Evolutionary conservation across 2,329 filamentous ascomycete species (phyloP), one percentile per base, ranked within the genome.

Genomic region (Plectosphaerella plurivora): DNA sequence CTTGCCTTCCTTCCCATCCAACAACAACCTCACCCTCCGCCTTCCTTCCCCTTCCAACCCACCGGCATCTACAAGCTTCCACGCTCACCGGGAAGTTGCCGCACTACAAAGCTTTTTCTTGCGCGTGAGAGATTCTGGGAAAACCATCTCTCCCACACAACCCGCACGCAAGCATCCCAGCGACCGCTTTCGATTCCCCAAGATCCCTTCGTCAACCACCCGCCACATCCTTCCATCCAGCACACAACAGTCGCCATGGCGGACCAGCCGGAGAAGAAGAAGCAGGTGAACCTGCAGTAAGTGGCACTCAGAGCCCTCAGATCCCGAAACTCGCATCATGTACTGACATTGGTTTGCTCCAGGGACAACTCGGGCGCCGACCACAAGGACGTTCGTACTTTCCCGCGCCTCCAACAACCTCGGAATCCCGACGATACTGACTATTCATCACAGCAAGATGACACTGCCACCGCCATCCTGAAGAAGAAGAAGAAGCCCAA

Each of bases 401-500:
- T 46, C 44, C 8, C 16, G 16, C 18, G 24, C 59, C 58, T 59
- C 60, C 45, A 47, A 49, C 52, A 51, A 51, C 53, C 37, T 52
- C 50, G 55, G 59, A 51, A 49, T 25, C 37, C 25, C 48, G 53
- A 60, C 52, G 42, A 62, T 60, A 63, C 68, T 72, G 62, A 77
- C 67, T 54, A 46, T 55, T 8, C 33, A 42, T 45, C 58, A 54
- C 65, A 95, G 86, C 86, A 91, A 65, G 89, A 97, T 71, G 94
- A 96, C 69, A 91, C 87, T 57, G 85, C 94, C 50, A 99, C 94
- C 45, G 94, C 94, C 62, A 99, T 99, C 65, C 84, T 99, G 67
- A 97, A 97, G 81, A 97, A 97, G 84, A 99, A 99, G 88, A 99
- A 99, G 92, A 99, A 99, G 90, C 92, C 92, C 65, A 99, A 99